Base-by-base conservation (phyloP, 495 filamentous ascomycete genomes). In the Pyrenula aspistea region DNA sequence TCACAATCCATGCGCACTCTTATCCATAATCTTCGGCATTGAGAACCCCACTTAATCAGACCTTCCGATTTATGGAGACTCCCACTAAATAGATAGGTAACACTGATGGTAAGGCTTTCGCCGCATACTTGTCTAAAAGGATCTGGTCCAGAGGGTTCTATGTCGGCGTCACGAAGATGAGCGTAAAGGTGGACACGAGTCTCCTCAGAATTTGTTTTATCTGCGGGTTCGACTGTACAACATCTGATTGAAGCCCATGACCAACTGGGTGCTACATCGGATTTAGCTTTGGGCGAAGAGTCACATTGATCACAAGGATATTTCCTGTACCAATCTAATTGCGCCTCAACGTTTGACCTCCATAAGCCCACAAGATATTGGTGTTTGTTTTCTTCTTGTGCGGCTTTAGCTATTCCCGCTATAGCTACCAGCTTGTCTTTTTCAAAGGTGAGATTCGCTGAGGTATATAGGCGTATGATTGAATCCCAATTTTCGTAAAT, bases 341-440 rank as follows among this genome's bases (percentile, higher is more conserved):
- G 19, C 8, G 10, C 8, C 19, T 20, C 19, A 52, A 52, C 10
- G 8, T 52, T 24, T 52, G 54, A 61, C 19, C 62, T 62, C 69
- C 69, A 72, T 11, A 70, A 55, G n/a, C 68, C 69, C 10, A 65
- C 67, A 21, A 70, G 51, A 54, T 72, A 70, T 12, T 60, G 50
- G 10, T 57, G 61, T n/a, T 57, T 56, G 12, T 60, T 60, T n/a
- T 23, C 48, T 11, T 55, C 36, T 21, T 60, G 56, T 36, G 63
- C 58, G 10, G 52, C 49, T 19, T 59, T 61, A 10, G 67, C 67
- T 23, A 71, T 54, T 2, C 67, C 67, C 8, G 64, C 58, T 10
- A 72, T 59, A 19, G 68, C 69, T 22, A 62, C 53, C 12, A 72
- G 58, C 59, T 61, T 65, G 52, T 70, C 69, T 2, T 25, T 36